These are phyloP conservation scores for Peronosclerospora sorghi DNA, from an alignment of 352 stramenopile species.

Conservation along the genomic window DNA sequence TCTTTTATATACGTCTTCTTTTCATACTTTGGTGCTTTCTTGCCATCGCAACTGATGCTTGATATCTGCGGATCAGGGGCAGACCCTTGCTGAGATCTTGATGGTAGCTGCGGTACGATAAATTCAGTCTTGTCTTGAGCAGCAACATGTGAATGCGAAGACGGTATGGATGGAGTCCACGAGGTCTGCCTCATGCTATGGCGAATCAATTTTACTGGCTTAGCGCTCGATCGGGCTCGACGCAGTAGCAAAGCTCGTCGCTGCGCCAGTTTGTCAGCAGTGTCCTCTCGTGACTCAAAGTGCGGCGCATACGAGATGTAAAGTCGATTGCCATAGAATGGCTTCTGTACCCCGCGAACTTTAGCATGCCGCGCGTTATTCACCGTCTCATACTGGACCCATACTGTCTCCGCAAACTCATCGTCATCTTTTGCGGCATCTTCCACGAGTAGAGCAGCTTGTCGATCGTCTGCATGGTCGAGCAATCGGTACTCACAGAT, in stretches of 20 bases:
- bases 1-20: constrained; percentile 32
- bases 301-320: constrained; percentile 55
- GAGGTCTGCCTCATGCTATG: neutral
- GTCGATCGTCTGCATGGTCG: constrained; percentile 35
- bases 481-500: constrained; percentile 40
- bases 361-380: constrained; percentile 73
- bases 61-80: neutral
- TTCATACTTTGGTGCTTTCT: constrained; percentile 18
- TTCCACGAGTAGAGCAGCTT: constrained; percentile 15
- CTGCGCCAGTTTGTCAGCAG: constrained; percentile 44
- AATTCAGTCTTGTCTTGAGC: constrained; percentile 14
- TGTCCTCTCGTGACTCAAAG: constrained; percentile 47
- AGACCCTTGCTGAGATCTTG: constrained; percentile 1
- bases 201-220: neutral
- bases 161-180: constrained; percentile 6
- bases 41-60: neutral
- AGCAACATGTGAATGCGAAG: constrained; percentile 1
- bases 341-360: constrained; percentile 35
- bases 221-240: constrained; percentile 10
- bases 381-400: constrained; percentile 65
- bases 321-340: constrained; percentile 54
- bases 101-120: constrained; percentile 35
- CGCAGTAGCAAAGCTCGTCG: constrained; percentile 42
- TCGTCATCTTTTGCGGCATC: constrained; percentile 6
- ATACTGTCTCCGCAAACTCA: constrained; percentile 50